A percentile compares a stretch with the other conserved stretches of the same genome.
phyloP scores from a whole-genome alignment of 2,329 filamentous ascomycete species.

The Lizonia empirigonia region DNA sequence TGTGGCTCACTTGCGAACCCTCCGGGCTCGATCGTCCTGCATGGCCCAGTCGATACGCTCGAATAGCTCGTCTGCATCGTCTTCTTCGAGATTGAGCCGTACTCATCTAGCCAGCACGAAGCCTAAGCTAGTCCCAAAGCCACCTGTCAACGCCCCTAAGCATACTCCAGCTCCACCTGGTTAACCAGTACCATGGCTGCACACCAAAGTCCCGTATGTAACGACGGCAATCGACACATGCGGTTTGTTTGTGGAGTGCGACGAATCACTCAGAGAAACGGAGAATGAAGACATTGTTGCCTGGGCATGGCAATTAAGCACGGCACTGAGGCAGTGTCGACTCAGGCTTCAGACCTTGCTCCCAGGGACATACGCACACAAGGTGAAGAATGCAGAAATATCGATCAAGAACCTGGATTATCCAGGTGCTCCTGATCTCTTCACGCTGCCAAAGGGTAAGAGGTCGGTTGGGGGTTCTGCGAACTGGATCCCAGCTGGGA shows the following conservation, averaged over 20 bases:
- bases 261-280: neutral
- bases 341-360: no score
- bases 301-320: no score
- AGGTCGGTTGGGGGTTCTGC: neutral
- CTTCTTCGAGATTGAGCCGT: slow-evolving; percentile 10
- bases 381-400: neutral
- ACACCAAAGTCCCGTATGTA: neutral
- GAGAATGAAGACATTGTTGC: neutral
- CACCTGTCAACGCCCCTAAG: no score
- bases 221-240: slow-evolving; percentile 2
- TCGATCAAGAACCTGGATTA: slow-evolving; percentile 1
- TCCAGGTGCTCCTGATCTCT: neutral
- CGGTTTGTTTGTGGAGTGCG: slow-evolving; percentile 1
- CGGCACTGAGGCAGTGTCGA: no score
- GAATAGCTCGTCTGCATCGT: slow-evolving; percentile 7
- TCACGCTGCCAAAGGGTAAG: neutral
- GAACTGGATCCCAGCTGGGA: no score
- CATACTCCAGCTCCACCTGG: no score
- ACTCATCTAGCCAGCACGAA: no score
- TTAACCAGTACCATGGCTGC: neutral
- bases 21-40: slow-evolving; percentile 16
- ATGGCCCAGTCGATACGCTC: slow-evolving; percentile 18
- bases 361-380: no score
- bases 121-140: no score
- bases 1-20: neutral